phyloP scores from a whole-genome alignment of 2,329 filamentous ascomycete species.

The Penicillium sp. region DNA sequence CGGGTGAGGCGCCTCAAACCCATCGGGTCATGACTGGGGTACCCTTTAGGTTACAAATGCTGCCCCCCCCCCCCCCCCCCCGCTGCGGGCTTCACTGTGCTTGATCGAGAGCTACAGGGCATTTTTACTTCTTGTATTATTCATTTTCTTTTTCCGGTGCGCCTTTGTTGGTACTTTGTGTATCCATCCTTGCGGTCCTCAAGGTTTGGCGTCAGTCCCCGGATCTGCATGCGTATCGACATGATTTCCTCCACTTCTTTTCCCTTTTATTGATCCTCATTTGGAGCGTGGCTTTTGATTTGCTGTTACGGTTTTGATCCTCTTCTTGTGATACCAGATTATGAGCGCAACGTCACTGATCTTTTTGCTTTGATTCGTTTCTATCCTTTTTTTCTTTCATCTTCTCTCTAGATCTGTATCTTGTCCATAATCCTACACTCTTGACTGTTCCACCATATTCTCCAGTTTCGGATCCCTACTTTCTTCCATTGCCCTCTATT shows the following conservation, averaged over 20 bases:
- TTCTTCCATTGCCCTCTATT: too few relatives aligned
- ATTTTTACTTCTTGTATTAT: constrained; percentile 11
- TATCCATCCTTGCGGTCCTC: constrained; percentile 18
- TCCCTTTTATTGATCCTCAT: too few relatives aligned
- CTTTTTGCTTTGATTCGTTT: constrained; percentile 21
- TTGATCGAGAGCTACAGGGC: constrained; percentile 1
- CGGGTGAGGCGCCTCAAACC: too few relatives aligned
- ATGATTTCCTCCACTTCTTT: too few relatives aligned
- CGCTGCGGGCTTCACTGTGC: constrained; percentile 7
- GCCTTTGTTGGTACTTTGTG: constrained; percentile 6
- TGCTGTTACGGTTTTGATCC: constrained; percentile 7
- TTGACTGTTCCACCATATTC: too few relatives aligned
- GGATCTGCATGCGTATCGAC: constrained; percentile 10
- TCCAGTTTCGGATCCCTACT: too few relatives aligned
- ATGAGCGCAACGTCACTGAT: constrained; percentile 25
- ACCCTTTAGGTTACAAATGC: too few relatives aligned
- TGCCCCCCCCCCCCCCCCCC: too few relatives aligned
- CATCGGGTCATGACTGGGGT: too few relatives aligned
- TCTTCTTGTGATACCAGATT: constrained; percentile 28
- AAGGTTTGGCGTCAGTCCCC: constrained; percentile 24
- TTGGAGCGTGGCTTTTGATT: not conserved
- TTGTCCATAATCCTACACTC: not conserved
- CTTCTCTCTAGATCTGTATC: not conserved
- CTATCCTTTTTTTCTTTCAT: constrained; percentile 4
- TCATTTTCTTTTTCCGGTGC: constrained; percentile 3